Base-by-base conservation (phyloP, 2,329 filamentous ascomycete species). In the Apiospora aurea region DNA sequence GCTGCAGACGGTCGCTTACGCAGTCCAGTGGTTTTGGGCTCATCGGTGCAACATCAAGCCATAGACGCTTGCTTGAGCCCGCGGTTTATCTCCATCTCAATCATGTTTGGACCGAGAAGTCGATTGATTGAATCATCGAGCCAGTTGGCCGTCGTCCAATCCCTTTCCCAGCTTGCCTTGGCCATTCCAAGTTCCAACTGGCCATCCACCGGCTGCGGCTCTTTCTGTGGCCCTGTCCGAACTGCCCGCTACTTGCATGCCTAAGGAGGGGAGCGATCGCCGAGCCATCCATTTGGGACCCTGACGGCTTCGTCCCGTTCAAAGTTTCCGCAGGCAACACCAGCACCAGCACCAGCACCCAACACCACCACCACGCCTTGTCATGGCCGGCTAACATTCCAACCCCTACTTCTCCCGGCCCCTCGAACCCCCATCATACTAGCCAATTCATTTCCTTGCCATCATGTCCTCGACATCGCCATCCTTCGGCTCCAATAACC, bases 401-500 rank as follows among this genome's bases (percentile, higher is more conserved):
- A 69, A 46, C 67, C 67, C 44, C 67, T 49, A 49, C 67, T 69
- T 24, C 44, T n/a, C 67, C 47, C 38, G 10, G 29, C n/a, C 26
- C 67, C n/a, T 38, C 29, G 38, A 69, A 69, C 34, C 67, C 26
- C 44, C 67, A 49, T 26, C 44, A 49, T 49, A 46, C 29, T 46
- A 47, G 47, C 72, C 74, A 71, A 70, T 73, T 44, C 24, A 47
- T 61, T 66, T n/a, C 16, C 66, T 61, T 68, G 8, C 44, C 72
- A 78, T 72, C 75, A 85, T 85, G 78, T 75, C 79, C 73, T 76
- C 76, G 77, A 78, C 79, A 72, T 81, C 82, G 53, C 76, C 76
- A 43, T 74, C 80, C 68, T 80, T 84, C 72, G 79, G 78, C 67
- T 83, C 87, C 78, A 82, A 87, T 80, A 89, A 89, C 75, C 87